A percentile compares a stretch with the other conserved stretches of the same genome.
Evolutionary conservation across 164 flowering plant genomes (phyloP).

Genomic region (Aristolochia fimbriata): DNA sequence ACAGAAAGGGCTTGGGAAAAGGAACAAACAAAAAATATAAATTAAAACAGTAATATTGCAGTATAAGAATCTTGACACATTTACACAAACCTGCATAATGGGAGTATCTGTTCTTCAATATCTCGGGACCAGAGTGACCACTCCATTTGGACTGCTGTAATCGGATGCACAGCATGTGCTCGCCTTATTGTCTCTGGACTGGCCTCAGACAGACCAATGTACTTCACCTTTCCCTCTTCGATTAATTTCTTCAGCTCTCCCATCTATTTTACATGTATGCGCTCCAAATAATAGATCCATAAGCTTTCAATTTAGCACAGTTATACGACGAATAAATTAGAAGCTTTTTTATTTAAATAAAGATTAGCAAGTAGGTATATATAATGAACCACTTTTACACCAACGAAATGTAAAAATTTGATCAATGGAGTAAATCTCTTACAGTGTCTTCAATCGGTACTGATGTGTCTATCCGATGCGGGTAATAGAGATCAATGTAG

Average conservation of each 20-base stretch:
- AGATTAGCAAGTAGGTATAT: not conserved
- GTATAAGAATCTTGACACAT: no score
- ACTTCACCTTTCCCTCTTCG: conserved; percentile 30
- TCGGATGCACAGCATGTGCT: conserved; percentile 55
- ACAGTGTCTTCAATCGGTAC: conserved; percentile 38
- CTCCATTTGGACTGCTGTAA: conserved; percentile 48
- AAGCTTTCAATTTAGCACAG: not conserved
- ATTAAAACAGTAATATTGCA: no score
- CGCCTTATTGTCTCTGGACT: conserved; percentile 45
- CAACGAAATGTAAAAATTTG: not conserved
- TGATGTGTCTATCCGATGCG: conserved; percentile 31
- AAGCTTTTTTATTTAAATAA: not conserved
- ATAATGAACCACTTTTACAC: not conserved
- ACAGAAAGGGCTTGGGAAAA: no score
- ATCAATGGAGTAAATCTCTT: conserved; percentile 4
- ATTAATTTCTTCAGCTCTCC: conserved; percentile 30
- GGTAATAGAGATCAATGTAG: conserved; percentile 43
- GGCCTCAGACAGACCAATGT: conserved; percentile 37
- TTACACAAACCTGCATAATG: conserved; percentile 45
- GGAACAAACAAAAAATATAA: no score
- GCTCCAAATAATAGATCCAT: not conserved
- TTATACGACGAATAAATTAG: not conserved
- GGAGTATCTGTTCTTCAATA: conserved; percentile 45
- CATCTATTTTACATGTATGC: conserved; percentile 14
- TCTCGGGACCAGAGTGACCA: conserved; percentile 64